A percentile compares a stretch with the other conserved stretches of the same genome.
phyloP scores from a whole-genome alignment of 2,329 filamentous ascomycete species.

The Curvularia spicifera region DNA sequence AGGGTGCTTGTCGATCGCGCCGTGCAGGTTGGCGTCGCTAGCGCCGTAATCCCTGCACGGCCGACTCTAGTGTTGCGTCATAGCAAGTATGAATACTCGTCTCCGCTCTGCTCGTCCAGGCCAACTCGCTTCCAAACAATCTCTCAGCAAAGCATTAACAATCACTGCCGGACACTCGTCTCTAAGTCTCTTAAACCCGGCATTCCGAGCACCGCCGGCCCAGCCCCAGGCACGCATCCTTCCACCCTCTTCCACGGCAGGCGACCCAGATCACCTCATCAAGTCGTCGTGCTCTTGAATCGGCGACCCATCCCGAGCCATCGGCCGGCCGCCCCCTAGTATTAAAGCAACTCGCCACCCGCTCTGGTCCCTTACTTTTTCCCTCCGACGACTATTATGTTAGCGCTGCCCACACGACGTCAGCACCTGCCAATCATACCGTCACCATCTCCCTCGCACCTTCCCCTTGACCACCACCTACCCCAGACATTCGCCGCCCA shows the following conservation, averaged over 20 bases:
- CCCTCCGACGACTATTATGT: constrained; percentile 46
- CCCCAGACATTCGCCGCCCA: constrained; percentile 35
- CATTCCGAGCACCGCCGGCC: constrained; percentile 35
- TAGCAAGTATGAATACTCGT: constrained; percentile 34
- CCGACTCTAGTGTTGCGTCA: constrained; percentile 20
- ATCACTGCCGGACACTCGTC: constrained; percentile 31
- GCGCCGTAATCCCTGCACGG: constrained; percentile 25
- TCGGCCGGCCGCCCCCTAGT: constrained; percentile 39
- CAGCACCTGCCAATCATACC: constrained; percentile 43
- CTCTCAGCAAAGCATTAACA: constrained; percentile 44
- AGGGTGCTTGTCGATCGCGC: constrained; percentile 27
- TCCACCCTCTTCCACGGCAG: constrained; percentile 39
- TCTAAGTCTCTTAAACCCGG: constrained; percentile 30
- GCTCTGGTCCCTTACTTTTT: constrained; percentile 34
- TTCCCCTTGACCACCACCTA: constrained; percentile 39
- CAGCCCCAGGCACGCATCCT: constrained; percentile 14
- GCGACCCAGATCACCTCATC: constrained; percentile 45
- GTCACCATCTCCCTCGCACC: constrained; percentile 41
- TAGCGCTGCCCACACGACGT: constrained; percentile 48
- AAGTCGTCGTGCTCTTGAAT: constrained; percentile 29
- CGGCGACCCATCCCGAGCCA: constrained; percentile 41
- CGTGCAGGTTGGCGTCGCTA: constrained; percentile 8
- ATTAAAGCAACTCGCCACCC: constrained; percentile 51
- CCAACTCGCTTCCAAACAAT: constrained; percentile 32
- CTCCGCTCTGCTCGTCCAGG: constrained; percentile 31